Evolutionary conservation across 192 early-diverging fungal species (phyloP).

Genomic region (Thoreauomyces humboldtii): DNA sequence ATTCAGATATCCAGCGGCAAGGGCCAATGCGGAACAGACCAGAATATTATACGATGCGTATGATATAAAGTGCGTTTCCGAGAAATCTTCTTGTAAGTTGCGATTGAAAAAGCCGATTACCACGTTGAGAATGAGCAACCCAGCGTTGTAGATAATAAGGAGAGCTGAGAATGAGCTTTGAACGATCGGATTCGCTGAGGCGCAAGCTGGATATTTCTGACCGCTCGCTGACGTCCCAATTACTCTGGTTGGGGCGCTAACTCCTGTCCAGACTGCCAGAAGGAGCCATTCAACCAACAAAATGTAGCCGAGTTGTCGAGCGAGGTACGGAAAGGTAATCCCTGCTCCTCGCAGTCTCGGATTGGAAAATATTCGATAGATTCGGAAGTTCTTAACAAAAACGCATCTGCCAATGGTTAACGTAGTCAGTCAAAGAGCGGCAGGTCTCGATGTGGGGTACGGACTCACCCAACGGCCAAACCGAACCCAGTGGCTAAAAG

Average conservation of each 20-base stretch:
- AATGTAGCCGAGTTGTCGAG: not conserved
- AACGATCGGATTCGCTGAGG: not conserved
- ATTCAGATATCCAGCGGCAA: not conserved
- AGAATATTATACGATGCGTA: not conserved
- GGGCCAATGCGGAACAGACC: not conserved
- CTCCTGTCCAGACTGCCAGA: constrained; percentile 1
- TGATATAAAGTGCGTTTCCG: constrained; percentile 3
- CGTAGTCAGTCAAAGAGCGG: no score
- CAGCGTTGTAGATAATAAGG: not conserved
- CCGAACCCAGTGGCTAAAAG: not conserved
- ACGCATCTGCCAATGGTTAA: no score
- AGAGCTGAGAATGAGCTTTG: not conserved
- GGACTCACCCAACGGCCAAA: not conserved
- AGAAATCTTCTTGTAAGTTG: constrained; percentile 1
- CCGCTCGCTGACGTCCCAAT: not conserved
- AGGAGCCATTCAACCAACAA: not conserved
- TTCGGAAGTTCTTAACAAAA: constrained; percentile 7
- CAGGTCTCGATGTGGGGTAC: no score
- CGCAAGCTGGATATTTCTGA: constrained; percentile 1
- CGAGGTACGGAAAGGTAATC: not conserved
- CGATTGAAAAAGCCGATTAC: not conserved
- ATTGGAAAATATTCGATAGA: constrained; percentile 1
- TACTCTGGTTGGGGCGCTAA: not conserved
- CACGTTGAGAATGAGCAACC: not conserved
- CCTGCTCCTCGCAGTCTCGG: not conserved